Conservation (phyloP, 352 stramenopile species). For the Phytophthora cactorum region DNA sequence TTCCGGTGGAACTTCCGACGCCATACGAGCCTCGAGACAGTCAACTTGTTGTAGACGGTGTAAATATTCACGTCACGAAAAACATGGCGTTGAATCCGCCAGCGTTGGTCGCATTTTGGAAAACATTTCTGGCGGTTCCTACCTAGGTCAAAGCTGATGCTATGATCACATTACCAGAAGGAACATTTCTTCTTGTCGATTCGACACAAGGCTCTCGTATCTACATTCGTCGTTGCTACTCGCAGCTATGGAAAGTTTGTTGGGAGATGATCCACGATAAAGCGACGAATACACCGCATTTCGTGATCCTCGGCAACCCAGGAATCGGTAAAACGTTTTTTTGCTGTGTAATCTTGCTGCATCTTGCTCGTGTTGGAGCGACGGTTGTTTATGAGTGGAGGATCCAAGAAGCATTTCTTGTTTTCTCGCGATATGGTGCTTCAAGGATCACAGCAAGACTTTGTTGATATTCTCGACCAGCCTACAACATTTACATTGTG, state of each 20-base stretch:
- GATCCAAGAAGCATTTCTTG: conserved; percentile 4
- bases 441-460: conserved; percentile 30
- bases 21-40: neutral
- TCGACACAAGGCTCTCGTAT: conserved; percentile 22
- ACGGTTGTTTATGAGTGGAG: conserved; percentile 39
- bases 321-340: conserved; percentile 42
- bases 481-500: conserved; percentile 34
- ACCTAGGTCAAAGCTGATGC: conserved; percentile 30
- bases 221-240: conserved; percentile 32
- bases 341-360: conserved; percentile 31
- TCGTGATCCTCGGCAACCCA: conserved; percentile 44
- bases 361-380: conserved; percentile 24
- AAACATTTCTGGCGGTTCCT: conserved; percentile 22
- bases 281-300: conserved; percentile 30
- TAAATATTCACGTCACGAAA: neutral
- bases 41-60: conserved; percentile 7
- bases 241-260: conserved; percentile 26
- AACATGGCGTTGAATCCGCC: conserved; percentile 21
- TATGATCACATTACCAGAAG: conserved; percentile 22
- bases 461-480: conserved; percentile 34
- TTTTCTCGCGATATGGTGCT: conserved; percentile 13
- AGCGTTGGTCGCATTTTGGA: conserved; percentile 37
- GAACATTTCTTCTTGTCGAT: neutral
- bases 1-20: neutral
- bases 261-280: conserved; percentile 17